phyloP scores from a whole-genome alignment of 805 yeast genomes.

The Metschnikowia orientalis region DNA sequence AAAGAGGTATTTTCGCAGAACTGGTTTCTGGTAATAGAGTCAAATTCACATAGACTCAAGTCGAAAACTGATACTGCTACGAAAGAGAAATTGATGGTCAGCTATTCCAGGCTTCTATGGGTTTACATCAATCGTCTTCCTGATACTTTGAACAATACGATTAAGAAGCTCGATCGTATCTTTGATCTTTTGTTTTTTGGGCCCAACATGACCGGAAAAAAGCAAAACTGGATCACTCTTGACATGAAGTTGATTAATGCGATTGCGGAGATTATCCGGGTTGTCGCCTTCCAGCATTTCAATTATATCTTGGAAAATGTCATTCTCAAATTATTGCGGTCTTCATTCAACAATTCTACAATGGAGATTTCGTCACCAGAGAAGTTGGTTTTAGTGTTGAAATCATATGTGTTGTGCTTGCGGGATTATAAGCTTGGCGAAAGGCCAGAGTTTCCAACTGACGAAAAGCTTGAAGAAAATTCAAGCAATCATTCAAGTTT shows the following conservation, averaged over 20 bases:
- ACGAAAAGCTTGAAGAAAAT: constrained; percentile 23
- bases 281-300: constrained; percentile 73
- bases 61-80: constrained; percentile 51
- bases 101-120: constrained; percentile 79
- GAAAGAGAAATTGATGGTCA: constrained; percentile 55
- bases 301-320: constrained; percentile 78
- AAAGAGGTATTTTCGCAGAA: constrained; percentile 62
- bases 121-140: constrained; percentile 81
- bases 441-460: constrained; percentile 73
- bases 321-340: constrained; percentile 61
- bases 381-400: constrained; percentile 61
- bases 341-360: constrained; percentile 52
- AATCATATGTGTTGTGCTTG: constrained; percentile 67
- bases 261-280: constrained; percentile 67
- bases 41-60: constrained; percentile 55
- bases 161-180: constrained; percentile 67
- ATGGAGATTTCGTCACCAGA: constrained; percentile 69
- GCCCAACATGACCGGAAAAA: constrained; percentile 37
- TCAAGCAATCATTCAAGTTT: constrained; percentile 2
- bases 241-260: constrained; percentile 62
- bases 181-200: constrained; percentile 54
- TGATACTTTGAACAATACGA: constrained; percentile 83
- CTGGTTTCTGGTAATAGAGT: constrained; percentile 72
- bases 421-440: constrained; percentile 52
- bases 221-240: constrained; percentile 72